Evolutionary conservation across 2,329 filamentous ascomycete species (phyloP), one percentile per base, ranked within the genome.

Genomic region (Biscogniauxia mediterranea): DNA sequence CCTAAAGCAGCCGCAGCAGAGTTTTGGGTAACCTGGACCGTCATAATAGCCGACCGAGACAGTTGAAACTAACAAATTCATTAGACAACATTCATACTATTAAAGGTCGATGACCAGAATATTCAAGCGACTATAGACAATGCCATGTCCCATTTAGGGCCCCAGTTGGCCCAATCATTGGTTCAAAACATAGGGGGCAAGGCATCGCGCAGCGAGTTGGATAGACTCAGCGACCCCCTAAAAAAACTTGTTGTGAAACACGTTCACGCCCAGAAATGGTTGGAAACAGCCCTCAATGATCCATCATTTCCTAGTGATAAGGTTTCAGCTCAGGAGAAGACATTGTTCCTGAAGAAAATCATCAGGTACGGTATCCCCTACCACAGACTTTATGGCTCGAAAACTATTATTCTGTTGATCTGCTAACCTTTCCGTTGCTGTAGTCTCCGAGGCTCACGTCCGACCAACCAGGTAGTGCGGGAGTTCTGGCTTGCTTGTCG

Each of bases 401-500:
- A 7, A 2, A 17, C 38, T 46, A 2, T 46, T 46, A n/a, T 15
- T 32, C 15, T 17, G 15, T 11, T 46, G 55, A 52, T 21, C 5
- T 23, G 19, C 50, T 52, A 17, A 52, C 50, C 19, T 52, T 52
- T 11, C 6, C 19, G 25, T 58, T 42, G 28, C 28, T 61, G 52
- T 60, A 89, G 86, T 70, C 77, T 91, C 38, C 80, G 90, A 49
- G 89, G 90, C 7, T 80, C 83, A 1, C 81, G 83, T 64, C 77
- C 81, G 55, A 91, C 89, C 2, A 90, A 88, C 64, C 82, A 87
- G 58, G 80, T 90, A 0, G 85, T 91, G 2, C 83, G 85, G 61
- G 88, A 91, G 28, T 92, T 92, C 70, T 93, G 89, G 87, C 76
- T 91, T n/a, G 80, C 82, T 1, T 88, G 87, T 63, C 80, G 89